These are phyloP conservation scores for Yarrowia hollandica DNA, from an alignment of 805 yeast genomes.

Conservation along the genomic window DNA sequence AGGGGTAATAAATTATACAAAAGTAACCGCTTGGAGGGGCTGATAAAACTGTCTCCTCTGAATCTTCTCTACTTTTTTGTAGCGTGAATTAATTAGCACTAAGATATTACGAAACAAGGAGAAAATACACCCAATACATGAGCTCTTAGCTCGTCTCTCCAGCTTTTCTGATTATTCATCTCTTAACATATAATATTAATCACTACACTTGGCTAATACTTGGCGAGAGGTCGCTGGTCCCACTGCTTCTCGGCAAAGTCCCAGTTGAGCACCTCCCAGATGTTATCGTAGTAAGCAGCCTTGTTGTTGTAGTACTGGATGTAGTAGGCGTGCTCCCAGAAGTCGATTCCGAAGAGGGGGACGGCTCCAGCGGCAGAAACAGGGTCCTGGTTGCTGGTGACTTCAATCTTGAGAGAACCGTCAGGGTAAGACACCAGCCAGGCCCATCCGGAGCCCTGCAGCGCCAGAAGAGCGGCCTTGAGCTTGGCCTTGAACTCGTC, in stretches of 20 bases:
- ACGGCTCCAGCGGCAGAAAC: slow-evolving; percentile 57
- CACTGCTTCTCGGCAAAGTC: slow-evolving; percentile 71
- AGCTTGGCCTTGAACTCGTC: slow-evolving; percentile 63
- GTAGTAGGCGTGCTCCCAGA: slow-evolving; percentile 96
- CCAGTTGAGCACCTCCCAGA: slow-evolving; percentile 93
- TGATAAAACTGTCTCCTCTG: too few relatives aligned
- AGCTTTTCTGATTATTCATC: too few relatives aligned
- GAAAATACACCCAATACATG: too few relatives aligned
- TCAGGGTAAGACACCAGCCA: slow-evolving; percentile 76
- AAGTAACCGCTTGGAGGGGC: too few relatives aligned
- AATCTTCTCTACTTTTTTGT: too few relatives aligned
- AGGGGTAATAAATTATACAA: too few relatives aligned
- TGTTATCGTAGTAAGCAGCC: slow-evolving; percentile 84
- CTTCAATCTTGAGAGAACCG: slow-evolving; percentile 71
- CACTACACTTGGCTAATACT: neutral
- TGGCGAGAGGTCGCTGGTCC: slow-evolving; percentile 22
- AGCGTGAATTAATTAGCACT: too few relatives aligned
- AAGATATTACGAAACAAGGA: too few relatives aligned
- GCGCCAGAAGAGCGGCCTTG: slow-evolving; percentile 70
- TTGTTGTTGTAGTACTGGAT: slow-evolving; percentile 87
- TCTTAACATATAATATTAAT: neutral
- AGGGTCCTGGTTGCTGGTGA: slow-evolving; percentile 85
- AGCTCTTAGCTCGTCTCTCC: too few relatives aligned
- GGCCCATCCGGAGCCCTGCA: slow-evolving; percentile 95
- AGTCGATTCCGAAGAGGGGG: slow-evolving; percentile 83